Evolutionary conservation across 768 basidiomycete genomes (phyloP), one percentile per base, ranked within the genome.

Genomic region (Inosperma sp.): DNA sequence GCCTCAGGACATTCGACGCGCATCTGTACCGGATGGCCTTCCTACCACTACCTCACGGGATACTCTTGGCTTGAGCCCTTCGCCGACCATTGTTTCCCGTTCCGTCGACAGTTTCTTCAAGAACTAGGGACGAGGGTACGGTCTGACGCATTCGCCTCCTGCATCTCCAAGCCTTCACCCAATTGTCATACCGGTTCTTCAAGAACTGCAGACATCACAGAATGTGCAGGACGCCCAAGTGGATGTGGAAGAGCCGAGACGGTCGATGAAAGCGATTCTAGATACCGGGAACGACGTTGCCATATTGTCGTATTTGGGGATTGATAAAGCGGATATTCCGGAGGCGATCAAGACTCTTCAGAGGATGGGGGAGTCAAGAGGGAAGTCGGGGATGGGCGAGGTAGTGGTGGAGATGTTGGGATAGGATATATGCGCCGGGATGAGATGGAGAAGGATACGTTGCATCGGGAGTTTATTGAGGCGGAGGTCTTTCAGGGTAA

Each of bases 311-410:
- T 74, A 81, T 19, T 65, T 87, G 30, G 78, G 83, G 49, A 76
- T 83, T 33, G 73, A 75, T 27, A 67, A 78, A 27, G 75, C 78
- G 35, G 84, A 86, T 63, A 80, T 87, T 72, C 82, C 82, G 1
- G 86, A 87, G 66, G 84, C 85, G 4, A 78, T 88, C 63, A 86
- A 85, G 69, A 83, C 86, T 4, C 67, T 89, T 22, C 84, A 86
- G 66, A 66, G 86, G 31, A 81, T 80, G 13, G 68, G 87, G 43
- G 82, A 83, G 68, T 59, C 25, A 0, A 23, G 27, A 14, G 37
- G 49, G 47, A 35, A 48, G 48, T n/a, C n/a, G n/a, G n/a, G n/a
- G 19, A 22, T 13, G 43, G 33, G 23, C 46, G 23, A 9, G 37
- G 27, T 19, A 34, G 46, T 33, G 37, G 29, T 31, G n/a, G 7